phyloP scores from a whole-genome alignment of 108 stramenopile species.

The Aurantiochytrium sp. region DNA sequence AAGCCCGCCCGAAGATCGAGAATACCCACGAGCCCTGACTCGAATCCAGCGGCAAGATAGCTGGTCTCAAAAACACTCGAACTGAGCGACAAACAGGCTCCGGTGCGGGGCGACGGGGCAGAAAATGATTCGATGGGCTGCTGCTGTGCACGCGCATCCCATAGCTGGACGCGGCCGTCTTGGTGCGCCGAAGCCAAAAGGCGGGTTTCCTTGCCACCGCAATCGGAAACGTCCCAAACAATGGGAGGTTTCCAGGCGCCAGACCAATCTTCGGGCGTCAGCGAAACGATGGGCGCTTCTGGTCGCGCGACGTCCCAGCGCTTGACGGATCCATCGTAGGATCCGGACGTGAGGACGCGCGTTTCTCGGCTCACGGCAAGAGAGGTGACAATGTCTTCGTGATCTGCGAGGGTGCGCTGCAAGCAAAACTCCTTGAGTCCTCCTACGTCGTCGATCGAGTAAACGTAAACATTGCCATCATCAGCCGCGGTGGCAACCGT shows the following conservation, averaged over 20 bases:
- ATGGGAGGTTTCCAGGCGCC: neutral
- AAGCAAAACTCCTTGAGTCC: neutral
- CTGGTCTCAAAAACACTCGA: neutral
- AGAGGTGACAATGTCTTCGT: neutral
- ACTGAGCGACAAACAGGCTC: neutral
- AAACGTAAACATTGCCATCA: neutral
- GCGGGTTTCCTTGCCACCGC: neutral
- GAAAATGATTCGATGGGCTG: neutral
- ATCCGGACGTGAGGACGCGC: neutral
- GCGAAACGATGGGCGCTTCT: neutral
- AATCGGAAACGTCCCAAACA: neutral
- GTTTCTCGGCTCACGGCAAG: neutral
- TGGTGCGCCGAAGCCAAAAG: neutral
- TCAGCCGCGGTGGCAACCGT: neutral
- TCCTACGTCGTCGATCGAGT: neutral
- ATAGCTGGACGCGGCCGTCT: neutral
- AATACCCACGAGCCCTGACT: neutral
- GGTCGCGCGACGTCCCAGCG: slow-evolving; percentile 26
- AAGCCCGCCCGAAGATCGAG: neutral
- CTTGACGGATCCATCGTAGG: slow-evolving; percentile 28
- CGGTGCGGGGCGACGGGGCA: neutral
- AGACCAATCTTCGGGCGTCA: neutral
- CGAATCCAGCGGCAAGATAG: neutral
- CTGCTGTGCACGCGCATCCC: neutral
- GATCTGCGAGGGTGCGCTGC: neutral